Evolutionary conservation across 1,139 yeast species (phyloP).

Genomic region (Candida tropicalis): DNA sequence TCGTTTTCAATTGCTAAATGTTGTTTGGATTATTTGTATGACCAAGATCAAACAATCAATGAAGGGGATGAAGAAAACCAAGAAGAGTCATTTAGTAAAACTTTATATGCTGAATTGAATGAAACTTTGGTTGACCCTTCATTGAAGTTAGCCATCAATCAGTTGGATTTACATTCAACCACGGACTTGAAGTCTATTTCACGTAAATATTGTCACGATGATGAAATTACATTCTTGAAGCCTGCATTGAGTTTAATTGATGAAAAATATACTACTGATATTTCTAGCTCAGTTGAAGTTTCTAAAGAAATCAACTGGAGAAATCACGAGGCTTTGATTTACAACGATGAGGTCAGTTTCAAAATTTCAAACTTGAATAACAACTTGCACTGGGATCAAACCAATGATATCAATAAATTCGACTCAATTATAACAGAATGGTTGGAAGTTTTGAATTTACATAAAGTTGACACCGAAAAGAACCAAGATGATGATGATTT

Average conservation of each 20-base stretch:
- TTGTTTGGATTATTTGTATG: slow-evolving; percentile 53
- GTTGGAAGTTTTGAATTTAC: slow-evolving; percentile 46
- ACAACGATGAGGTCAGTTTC: slow-evolving; percentile 74
- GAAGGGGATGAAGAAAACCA: slow-evolving; percentile 19
- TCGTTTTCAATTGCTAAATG: slow-evolving; percentile 65
- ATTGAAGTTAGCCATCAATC: slow-evolving; percentile 58
- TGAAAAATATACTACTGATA: slow-evolving; percentile 41
- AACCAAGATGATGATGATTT: slow-evolving; percentile 48
- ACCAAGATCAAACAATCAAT: slow-evolving; percentile 8
- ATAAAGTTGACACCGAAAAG: slow-evolving; percentile 50
- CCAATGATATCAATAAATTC: slow-evolving; percentile 28
- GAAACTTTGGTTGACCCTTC: slow-evolving; percentile 71
- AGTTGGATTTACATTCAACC: slow-evolving; percentile 32
- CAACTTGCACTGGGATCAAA: slow-evolving; percentile 28
- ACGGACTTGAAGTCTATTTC: slow-evolving; percentile 51
- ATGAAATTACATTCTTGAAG: slow-evolving; percentile 35
- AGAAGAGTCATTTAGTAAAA: slow-evolving; percentile 34
- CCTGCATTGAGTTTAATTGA: slow-evolving; percentile 48
- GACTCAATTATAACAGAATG: slow-evolving; percentile 39
- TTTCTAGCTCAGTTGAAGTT: slow-evolving; percentile 30
- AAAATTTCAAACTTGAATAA: slow-evolving; percentile 49
- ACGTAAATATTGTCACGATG: slow-evolving; percentile 43
- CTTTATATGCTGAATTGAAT: slow-evolving; percentile 56
- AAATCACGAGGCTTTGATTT: slow-evolving; percentile 65
- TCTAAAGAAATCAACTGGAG: slow-evolving; percentile 64